Evolutionary conservation across 1,284 basidiomycete genomes (phyloP).

Genomic region (Phylloporus gajari): DNA sequence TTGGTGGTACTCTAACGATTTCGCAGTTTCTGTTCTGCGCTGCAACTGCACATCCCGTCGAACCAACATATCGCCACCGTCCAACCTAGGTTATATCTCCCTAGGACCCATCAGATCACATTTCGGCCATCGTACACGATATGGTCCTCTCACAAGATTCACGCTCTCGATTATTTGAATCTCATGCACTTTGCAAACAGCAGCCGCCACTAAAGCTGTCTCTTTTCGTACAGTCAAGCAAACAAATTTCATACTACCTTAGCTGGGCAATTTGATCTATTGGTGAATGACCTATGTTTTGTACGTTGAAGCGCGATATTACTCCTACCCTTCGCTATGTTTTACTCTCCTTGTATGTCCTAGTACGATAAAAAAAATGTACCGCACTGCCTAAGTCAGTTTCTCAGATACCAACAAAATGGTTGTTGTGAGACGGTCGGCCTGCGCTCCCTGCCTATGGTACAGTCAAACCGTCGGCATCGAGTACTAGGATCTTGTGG

Average conservation of each 20-base stretch:
- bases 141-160: conserved; percentile 6
- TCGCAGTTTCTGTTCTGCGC: conserved; percentile 12
- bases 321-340: no score
- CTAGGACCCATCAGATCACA: conserved; percentile 11
- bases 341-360: no score
- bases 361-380: no score
- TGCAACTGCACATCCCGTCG: conserved; percentile 2
- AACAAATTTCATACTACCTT: conserved; percentile 34
- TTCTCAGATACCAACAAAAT: conserved; percentile 44
- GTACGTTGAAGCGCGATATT: conserved; percentile 30
- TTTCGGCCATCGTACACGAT: conserved; percentile 9
- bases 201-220: conserved; percentile 20
- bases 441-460: conserved; percentile 71
- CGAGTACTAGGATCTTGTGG: conserved; percentile 68
- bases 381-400: no score
- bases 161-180: conserved; percentile 24
- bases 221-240: conserved; percentile 35
- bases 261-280: conserved; percentile 40
- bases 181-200: conserved; percentile 21
- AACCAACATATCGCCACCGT: conserved; percentile 6
- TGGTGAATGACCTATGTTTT: conserved; percentile 16
- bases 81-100: conserved; percentile 11
- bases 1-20: neutral
- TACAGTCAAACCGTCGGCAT: conserved; percentile 82
- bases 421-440: conserved; percentile 78